phyloP scores from a whole-genome alignment of 306 rosid species.

The Crotalaria pallida region DNA sequence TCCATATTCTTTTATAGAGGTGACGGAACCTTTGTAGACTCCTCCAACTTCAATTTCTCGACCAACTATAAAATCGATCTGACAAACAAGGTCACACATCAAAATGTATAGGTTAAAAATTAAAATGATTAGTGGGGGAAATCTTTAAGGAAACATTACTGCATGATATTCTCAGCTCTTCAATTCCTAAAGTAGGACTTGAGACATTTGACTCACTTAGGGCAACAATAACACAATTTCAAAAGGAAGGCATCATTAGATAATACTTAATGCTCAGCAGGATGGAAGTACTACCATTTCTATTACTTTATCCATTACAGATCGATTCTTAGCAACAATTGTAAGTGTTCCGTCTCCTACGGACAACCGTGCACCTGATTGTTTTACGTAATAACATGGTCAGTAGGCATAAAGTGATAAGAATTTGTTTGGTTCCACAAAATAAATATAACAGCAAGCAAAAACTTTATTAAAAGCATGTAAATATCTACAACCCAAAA shows the following conservation, averaged over 20 bases:
- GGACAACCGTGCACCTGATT: constrained; percentile 78
- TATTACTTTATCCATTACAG: constrained; percentile 69
- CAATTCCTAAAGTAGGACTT: constrained; percentile 11
- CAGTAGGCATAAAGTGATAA: constrained; percentile 7
- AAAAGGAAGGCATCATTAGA: not conserved
- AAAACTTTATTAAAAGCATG: not conserved
- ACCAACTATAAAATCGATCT: constrained; percentile 84
- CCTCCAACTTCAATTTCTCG: constrained; percentile 95
- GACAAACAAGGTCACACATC: constrained; percentile 19
- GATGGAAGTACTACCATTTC: constrained; percentile 61
- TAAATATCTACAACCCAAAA: constrained; percentile 1
- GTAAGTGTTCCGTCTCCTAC: constrained; percentile 92
- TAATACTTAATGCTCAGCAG: not conserved
- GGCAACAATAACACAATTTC: not conserved
- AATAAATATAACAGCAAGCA: not conserved
- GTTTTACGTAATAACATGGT: constrained; percentile 13
- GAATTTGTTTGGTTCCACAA: not conserved
- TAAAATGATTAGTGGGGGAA: constrained; percentile 5
- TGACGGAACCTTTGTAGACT: constrained; percentile 64
- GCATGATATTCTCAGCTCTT: not conserved
- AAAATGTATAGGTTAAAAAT: not conserved
- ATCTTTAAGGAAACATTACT: not conserved
- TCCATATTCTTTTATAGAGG: constrained; percentile 78
- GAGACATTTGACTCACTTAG: constrained; percentile 1
- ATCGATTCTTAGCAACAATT: constrained; percentile 69